These are phyloP conservation scores for Penicillium sp. DNA, from an alignment of 2,329 filamentous ascomycete species.

Conservation along the genomic window DNA sequence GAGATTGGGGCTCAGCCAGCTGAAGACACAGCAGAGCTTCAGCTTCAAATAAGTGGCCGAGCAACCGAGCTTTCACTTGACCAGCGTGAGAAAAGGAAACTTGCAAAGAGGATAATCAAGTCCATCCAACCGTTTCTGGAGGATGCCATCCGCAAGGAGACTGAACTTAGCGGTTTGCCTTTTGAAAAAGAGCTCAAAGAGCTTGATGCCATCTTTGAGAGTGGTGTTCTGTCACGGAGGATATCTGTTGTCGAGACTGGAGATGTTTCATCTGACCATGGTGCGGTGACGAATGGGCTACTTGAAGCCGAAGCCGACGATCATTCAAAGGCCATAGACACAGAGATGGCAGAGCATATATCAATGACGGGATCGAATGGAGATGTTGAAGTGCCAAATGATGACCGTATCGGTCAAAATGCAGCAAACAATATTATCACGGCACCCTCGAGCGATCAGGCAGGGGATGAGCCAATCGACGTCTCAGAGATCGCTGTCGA, in stretches of 20 bases:
- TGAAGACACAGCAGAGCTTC: slow-evolving; percentile 41
- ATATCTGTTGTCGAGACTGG: slow-evolving; percentile 42
- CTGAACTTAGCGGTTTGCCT: slow-evolving; percentile 69
- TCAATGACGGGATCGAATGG: slow-evolving; percentile 16
- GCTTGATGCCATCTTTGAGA: slow-evolving; percentile 68
- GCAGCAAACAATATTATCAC: slow-evolving; percentile 10
- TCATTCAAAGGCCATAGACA: slow-evolving; percentile 2
- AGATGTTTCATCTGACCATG: slow-evolving; percentile 38
- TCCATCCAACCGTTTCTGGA: slow-evolving; percentile 74
- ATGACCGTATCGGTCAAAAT: slow-evolving; percentile 9
- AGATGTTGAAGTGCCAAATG: slow-evolving; percentile 16
- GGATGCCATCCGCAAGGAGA: slow-evolving; percentile 71
- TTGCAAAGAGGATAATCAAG: slow-evolving; percentile 88
- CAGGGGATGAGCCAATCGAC: slow-evolving; percentile 20
- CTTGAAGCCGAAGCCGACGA: slow-evolving; percentile 20
- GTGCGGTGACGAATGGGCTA: slow-evolving; percentile 41
- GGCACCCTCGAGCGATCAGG: slow-evolving; percentile 13
- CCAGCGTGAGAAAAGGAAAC: slow-evolving; percentile 72
- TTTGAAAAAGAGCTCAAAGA: slow-evolving; percentile 68
- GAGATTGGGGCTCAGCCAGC: slow-evolving; percentile 50
- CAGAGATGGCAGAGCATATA: slow-evolving; percentile 23
- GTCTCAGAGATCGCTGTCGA: slow-evolving; percentile 30
- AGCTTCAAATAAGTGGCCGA: slow-evolving; percentile 50
- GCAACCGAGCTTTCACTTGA: slow-evolving; percentile 52
- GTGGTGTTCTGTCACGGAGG: slow-evolving; percentile 56